These are phyloP conservation scores for Sclerospora graminicola DNA, from an alignment of 352 stramenopile species.

Conservation along the genomic window DNA sequence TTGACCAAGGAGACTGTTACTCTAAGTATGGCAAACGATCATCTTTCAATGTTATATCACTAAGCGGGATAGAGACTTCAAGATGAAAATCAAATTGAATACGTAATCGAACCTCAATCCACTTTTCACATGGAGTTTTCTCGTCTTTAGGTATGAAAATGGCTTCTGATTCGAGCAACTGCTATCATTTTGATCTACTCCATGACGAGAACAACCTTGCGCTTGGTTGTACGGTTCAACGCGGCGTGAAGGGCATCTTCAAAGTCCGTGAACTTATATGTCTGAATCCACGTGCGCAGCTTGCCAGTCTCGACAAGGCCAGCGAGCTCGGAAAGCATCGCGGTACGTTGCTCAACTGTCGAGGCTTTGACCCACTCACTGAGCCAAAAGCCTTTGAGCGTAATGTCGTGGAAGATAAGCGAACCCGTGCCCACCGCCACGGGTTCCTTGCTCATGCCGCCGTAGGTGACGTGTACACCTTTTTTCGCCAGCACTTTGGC, in stretches of 20 bases:
- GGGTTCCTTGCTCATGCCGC: slow-evolving; percentile 67
- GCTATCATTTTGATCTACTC: slow-evolving; percentile 49
- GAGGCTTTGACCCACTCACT: slow-evolving; percentile 73
- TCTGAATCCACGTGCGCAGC: slow-evolving; percentile 77
- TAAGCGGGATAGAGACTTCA: slow-evolving; percentile 2
- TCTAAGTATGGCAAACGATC: slow-evolving; percentile 11
- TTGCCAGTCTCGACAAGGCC: slow-evolving; percentile 58
- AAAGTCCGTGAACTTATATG: slow-evolving; percentile 81
- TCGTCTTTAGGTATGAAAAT: not conserved
- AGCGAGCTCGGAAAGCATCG: slow-evolving; percentile 64
- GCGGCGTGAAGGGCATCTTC: slow-evolving; percentile 58
- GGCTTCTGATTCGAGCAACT: too few relatives aligned
- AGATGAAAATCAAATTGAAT: too few relatives aligned
- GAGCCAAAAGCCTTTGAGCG: slow-evolving; percentile 81
- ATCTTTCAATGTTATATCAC: slow-evolving; percentile 38
- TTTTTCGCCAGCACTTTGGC: slow-evolving; percentile 63
- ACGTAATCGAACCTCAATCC: too few relatives aligned
- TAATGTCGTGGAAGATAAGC: slow-evolving; percentile 85
- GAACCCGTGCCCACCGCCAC: slow-evolving; percentile 54
- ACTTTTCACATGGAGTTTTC: too few relatives aligned
- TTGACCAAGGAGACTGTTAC: slow-evolving; percentile 23
- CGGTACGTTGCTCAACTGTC: slow-evolving; percentile 42
- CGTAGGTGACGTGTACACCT: slow-evolving; percentile 73
- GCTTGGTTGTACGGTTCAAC: slow-evolving; percentile 74
- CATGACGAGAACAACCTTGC: slow-evolving; percentile 78